Conservation (phyloP, 1,284 basidiomycete genomes). For the Pyrrhoderma noxium region DNA sequence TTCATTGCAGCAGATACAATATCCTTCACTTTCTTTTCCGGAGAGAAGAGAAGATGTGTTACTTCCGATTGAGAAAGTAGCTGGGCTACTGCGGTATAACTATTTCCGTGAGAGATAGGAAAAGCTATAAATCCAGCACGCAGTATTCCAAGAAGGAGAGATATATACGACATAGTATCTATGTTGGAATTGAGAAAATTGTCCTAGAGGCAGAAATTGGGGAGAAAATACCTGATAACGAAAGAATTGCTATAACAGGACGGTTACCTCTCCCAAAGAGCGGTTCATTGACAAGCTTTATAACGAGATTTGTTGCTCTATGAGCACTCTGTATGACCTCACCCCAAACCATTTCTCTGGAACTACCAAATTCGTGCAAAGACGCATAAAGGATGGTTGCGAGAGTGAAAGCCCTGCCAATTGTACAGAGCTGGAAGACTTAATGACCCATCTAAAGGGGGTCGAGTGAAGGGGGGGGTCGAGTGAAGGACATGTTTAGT, state of each 20-base stretch:
- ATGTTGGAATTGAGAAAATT: neutral
- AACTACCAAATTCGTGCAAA: slow-evolving; percentile 19
- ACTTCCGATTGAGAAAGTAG: slow-evolving; percentile 12
- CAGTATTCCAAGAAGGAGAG: slow-evolving; percentile 12
- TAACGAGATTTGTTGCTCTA: slow-evolving; percentile 17
- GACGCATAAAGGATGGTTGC: slow-evolving; percentile 30
- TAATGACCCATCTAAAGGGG: slow-evolving; percentile 30
- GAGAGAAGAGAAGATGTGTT: slow-evolving; percentile 11
- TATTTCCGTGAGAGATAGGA: slow-evolving; percentile 17
- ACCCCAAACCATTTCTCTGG: slow-evolving; percentile 23
- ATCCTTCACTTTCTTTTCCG: slow-evolving; percentile 5
- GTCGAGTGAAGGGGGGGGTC: slow-evolving; percentile 23
- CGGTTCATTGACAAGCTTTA: neutral
- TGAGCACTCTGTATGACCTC: slow-evolving; percentile 23
- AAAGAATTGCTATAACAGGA: slow-evolving; percentile 2
- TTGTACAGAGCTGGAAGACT: slow-evolving; percentile 31
- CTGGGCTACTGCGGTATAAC: slow-evolving; percentile 11
- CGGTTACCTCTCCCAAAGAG: neutral
- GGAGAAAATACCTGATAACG: slow-evolving; percentile 1
- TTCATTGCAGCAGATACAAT: slow-evolving; percentile 5
- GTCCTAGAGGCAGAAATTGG: neutral
- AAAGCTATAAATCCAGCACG: slow-evolving; percentile 16
- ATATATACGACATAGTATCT: slow-evolving; percentile 18
- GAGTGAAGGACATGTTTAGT: no score
- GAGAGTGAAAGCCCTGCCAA: slow-evolving; percentile 28